Base-by-base conservation (phyloP, 208 protist species). In the Leishmania braziliensis region DNA sequence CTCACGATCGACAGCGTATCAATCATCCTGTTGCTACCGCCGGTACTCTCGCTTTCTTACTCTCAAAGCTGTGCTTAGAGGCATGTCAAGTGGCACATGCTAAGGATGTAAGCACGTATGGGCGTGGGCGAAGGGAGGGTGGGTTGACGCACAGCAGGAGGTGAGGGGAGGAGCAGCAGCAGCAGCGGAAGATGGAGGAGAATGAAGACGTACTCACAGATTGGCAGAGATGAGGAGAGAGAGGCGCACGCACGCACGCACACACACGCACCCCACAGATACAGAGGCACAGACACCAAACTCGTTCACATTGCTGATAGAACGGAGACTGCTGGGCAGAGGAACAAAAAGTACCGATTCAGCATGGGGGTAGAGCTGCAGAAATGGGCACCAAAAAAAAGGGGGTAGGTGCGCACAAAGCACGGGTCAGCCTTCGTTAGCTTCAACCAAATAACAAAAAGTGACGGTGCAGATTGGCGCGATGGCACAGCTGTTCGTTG, bases 1-100 rank as follows among this genome's bases (percentile, higher is more conserved):
- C 93, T 97, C 58, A 99, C 87, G 50, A 99, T 93, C 20, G 93
- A 93, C 50, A 99, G 83, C 14, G 97, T 93, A 82, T 99, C 98
- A 65, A 99, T 92, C 98, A 99, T 99, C n/a, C 5, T 63, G 39
- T 23, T 18, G 5, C 36, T 10, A 51, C 54, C 75, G 18, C 60
- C 8, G 33, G 23, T 69, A n/a, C 60, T 68, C 6, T 69, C 39
- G 8, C 20, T 65, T 1, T 50, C 14, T 56, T 77, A 5, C 4
- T 29, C 36, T 50, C 26, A 54, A 62, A 29, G 33, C 72, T 58
- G n/a, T 53, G 51, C 69, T 23, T 54, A 73, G 39, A 4, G 69
- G 23, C 26, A 26, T 46, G 8, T 73, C 33, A 73, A 73, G 69
- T 73, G 12, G 46, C 5, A 73, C 29, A n/a, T 53, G 12, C 69